Base-by-base conservation (phyloP, 306 rosid genomes). In the Trichosanthes cucumerina region DNA sequence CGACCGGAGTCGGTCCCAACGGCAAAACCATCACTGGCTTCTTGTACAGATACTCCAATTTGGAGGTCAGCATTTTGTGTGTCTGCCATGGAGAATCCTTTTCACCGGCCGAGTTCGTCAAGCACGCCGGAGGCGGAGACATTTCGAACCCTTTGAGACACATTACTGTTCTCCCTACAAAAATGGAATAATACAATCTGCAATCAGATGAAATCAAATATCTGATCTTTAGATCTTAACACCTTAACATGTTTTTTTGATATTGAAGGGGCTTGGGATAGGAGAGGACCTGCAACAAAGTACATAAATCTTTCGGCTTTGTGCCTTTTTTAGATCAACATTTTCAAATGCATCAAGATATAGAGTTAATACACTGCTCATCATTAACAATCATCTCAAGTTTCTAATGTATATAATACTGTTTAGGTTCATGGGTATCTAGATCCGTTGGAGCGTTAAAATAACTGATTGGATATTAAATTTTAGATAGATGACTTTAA, bases 81-180 rank as follows among this genome's bases (percentile, higher is more conserved):
- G 93, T 84, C 68, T 93, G 98, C 86, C 97, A 93, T 87, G 97
- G 98, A 85, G 86, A 86, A 87, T 84, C 89, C 41, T 90, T 93
- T 83, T 84, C 93, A 7, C 98, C 98, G 5, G 90, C 91, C 3
- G 97, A 84, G 81, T 93, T 93, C 79, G 97, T 93, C 85, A 89
- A 90, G 87, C 98, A 93, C 86, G 98, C 96, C 4, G 98, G 98
- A 16, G 91, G 93, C 60, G 89, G 88, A 1, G 96, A 87, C 54
- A 78, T 85, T 16, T 77, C 93, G 0, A 82, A 87, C 36, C 98
- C 98, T 21, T 79, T 91, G 3, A 89, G 82, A 77, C 95, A 93
- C 64, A 93, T 91, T 6, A 91, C 90, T 1, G 95, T 93, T 3
- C 83, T 88, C 66, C 90, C 97, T 47, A 78, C 90, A 6, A 80